Conservation (phyloP, 2,329 filamentous ascomycete species). For the Raffaelea albimanens region DNA sequence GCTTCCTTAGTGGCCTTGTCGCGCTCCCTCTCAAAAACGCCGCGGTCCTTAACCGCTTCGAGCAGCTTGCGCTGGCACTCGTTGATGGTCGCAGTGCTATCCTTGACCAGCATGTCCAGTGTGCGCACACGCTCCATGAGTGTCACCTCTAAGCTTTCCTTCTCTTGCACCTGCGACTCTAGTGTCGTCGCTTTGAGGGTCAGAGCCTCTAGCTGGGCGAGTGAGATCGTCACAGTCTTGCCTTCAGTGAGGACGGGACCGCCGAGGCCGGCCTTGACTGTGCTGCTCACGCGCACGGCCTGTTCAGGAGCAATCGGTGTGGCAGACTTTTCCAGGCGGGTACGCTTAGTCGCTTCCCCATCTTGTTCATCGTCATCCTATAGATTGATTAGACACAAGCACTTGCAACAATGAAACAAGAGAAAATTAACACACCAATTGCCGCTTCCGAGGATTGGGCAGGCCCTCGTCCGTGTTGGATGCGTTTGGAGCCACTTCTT, state of each 20-base stretch:
- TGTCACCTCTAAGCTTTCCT: constrained; percentile 14
- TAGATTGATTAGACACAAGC: too few relatives aligned
- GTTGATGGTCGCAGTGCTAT: constrained; percentile 32
- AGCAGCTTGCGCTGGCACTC: constrained; percentile 37
- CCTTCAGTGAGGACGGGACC: constrained; percentile 1
- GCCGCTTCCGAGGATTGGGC: constrained; percentile 30
- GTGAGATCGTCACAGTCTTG: constrained; percentile 17
- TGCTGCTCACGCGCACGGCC: constrained; percentile 5
- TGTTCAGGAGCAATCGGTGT: constrained; percentile 9
- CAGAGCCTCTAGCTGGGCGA: constrained; percentile 21
- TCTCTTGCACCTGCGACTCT: constrained; percentile 24
- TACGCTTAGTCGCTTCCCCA: constrained; percentile 18
- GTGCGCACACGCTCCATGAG: constrained; percentile 28
- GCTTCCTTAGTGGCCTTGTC: constrained; percentile 26
- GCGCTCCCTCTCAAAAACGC: constrained; percentile 35
- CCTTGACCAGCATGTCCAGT: constrained; percentile 35
- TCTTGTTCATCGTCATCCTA: constrained; percentile 4
- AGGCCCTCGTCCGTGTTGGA: background rate
- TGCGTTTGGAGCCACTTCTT: background rate
- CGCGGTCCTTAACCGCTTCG: constrained; percentile 41
- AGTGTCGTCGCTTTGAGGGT: constrained; percentile 27
- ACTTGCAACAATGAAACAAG: background rate
- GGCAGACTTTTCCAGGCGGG: constrained; percentile 18
- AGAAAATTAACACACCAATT: constrained; percentile 3
- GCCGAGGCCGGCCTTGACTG: constrained; percentile 8